These are phyloP conservation scores for Pichia kluyveri DNA, from an alignment of 805 yeast species.

Conservation along the genomic window DNA sequence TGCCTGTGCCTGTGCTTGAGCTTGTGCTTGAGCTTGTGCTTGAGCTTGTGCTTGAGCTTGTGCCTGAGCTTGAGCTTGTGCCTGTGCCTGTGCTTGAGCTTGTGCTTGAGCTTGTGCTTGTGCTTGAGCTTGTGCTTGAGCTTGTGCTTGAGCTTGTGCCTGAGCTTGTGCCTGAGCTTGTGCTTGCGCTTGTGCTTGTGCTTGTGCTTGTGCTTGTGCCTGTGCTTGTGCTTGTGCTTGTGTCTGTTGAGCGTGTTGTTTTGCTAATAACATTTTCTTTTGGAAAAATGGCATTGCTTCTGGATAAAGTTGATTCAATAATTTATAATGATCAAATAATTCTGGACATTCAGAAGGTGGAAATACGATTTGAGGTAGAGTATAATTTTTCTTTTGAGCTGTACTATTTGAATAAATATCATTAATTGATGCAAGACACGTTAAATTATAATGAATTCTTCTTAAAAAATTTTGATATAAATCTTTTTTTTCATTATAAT, in stretches of 20 bases:
- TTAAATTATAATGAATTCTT: constrained; percentile 28
- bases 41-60: too few species aligned
- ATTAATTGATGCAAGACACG: constrained; percentile 29
- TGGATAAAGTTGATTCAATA: constrained; percentile 35
- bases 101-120: constrained; percentile 4
- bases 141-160: neutral
- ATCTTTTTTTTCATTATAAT: constrained; percentile 22
- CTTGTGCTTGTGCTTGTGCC: constrained; percentile 6
- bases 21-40: too few species aligned
- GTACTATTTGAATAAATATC: constrained; percentile 26
- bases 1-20: too few species aligned
- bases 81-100: too few species aligned
- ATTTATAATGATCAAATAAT: constrained; percentile 35
- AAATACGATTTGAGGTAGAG: constrained; percentile 38
- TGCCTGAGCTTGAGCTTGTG: too few species aligned
- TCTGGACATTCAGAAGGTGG: constrained; percentile 52
- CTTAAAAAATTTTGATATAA: constrained; percentile 26
- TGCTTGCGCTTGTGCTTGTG: neutral
- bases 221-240: constrained; percentile 7
- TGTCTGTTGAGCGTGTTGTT: constrained; percentile 17
- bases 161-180: neutral
- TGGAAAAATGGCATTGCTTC: constrained; percentile 33
- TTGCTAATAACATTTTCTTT: constrained; percentile 18
- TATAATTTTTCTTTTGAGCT: constrained; percentile 20
- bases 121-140: constrained; percentile 4